phyloP scores from a whole-genome alignment of 306 rosid genomes.

The Prunus fruticosa region DNA sequence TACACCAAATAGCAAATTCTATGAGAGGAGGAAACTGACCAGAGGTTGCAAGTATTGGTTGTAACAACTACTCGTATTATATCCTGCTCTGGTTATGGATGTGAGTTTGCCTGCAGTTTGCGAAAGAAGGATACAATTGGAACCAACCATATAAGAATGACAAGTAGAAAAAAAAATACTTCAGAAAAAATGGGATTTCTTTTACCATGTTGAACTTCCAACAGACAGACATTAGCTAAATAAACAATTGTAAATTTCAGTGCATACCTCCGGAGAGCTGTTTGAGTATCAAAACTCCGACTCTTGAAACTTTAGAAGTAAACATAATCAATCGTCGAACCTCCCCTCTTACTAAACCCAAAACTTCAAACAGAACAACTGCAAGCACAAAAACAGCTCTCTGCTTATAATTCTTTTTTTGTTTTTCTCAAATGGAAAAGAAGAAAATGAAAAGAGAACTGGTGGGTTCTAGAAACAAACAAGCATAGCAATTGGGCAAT shows the following conservation, averaged over 20 bases:
- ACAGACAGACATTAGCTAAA: neutral
- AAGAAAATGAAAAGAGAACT: too few species aligned
- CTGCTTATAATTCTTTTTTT: too few species aligned
- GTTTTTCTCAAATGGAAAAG: too few species aligned
- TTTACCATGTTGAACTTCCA: neutral
- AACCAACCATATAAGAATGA: too few species aligned
- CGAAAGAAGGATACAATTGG: neutral
- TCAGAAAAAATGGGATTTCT: neutral
- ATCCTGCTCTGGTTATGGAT: constrained; percentile 3
- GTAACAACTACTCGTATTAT: constrained; percentile 3
- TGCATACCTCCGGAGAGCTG: constrained; percentile 30
- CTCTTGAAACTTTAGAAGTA: constrained; percentile 26
- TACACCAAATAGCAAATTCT: neutral
- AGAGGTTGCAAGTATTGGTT: constrained; percentile 13
- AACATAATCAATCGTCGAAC: constrained; percentile 24
- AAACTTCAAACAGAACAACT: neutral
- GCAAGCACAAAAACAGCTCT: neutral
- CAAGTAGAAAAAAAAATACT: too few species aligned
- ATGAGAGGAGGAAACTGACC: constrained; percentile 18
- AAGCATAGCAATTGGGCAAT: too few species aligned
- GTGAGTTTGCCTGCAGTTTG: constrained; percentile 19
- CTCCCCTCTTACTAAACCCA: neutral
- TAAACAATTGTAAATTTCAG: neutral
- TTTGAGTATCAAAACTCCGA: constrained; percentile 26
- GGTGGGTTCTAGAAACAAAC: too few species aligned